A percentile compares a stretch with the other conserved stretches of the same genome.
These are phyloP conservation scores for Chaetomium globosum DNA, from an alignment of 2,329 filamentous ascomycete genomes.

Conservation along the genomic window DNA sequence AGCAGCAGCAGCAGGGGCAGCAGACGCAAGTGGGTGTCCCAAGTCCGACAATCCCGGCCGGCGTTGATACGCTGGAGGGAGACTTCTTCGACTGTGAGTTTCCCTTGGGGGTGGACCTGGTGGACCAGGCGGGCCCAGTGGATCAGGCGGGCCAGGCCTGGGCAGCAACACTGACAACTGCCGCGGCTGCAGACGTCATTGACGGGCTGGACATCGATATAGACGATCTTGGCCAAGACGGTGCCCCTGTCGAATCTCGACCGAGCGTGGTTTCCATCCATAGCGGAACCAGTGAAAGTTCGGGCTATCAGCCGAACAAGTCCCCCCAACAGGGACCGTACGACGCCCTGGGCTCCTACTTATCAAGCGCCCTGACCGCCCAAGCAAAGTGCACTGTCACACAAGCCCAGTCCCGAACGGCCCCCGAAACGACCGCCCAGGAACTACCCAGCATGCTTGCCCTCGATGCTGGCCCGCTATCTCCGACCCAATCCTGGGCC, in stretches of 20 bases:
- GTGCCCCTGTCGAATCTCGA: background rate
- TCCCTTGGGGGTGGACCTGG: background rate
- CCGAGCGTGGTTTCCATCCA: background rate
- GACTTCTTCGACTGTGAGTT: constrained; percentile 20
- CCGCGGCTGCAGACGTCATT: constrained; percentile 8
- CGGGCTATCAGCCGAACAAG: constrained; percentile 7
- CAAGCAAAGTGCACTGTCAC: background rate
- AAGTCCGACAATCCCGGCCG: background rate
- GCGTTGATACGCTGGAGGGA: constrained; percentile 10
- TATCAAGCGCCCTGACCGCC: background rate
- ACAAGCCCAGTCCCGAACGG: background rate
- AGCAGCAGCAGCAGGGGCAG: background rate
- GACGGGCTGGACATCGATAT: constrained; percentile 16
- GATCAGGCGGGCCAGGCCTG: background rate
- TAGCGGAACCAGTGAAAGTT: constrained; percentile 7
- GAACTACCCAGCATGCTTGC: constrained; percentile 7
- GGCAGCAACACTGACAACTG: constrained; percentile 2
- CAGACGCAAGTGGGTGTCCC: background rate
- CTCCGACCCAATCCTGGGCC: constrained; percentile 1
- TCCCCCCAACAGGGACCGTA: constrained; percentile 1
- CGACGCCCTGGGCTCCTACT: constrained; percentile 2
- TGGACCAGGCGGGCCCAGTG: constrained; percentile 1
- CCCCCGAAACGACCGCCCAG: constrained; percentile 3
- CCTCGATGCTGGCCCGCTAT: background rate
- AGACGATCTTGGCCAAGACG: constrained; percentile 11